These are phyloP conservation scores for Trichophyton equinum DNA, from an alignment of 2,329 filamentous ascomycete genomes.

Conservation along the genomic window DNA sequence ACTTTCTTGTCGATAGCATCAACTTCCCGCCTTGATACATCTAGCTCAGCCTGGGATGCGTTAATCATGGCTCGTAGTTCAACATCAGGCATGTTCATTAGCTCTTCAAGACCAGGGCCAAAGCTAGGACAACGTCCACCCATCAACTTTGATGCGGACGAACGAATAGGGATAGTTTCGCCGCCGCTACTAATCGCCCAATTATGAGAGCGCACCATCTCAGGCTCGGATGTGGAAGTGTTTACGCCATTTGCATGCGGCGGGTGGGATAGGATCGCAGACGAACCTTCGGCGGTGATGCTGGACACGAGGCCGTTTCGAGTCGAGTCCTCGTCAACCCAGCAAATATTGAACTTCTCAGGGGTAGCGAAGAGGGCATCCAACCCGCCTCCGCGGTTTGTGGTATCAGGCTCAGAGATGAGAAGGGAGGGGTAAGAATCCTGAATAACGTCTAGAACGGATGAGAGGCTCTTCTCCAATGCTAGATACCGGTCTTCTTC, in stretches of 20 bases:
- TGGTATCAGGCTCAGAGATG: constrained; percentile 30
- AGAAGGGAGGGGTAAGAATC: constrained; percentile 26
- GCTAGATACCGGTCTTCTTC: constrained; percentile 35
- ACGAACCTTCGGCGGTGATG: constrained; percentile 15
- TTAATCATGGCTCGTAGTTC: constrained; percentile 29
- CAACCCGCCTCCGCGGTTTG: constrained; percentile 33
- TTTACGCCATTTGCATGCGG: constrained; percentile 17
- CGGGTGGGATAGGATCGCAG: constrained; percentile 14
- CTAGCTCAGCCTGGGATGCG: constrained; percentile 50
- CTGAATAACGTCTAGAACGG: constrained; percentile 23
- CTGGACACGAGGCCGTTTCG: constrained; percentile 18
- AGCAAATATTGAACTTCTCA: constrained; percentile 35
- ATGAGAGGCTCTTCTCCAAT: constrained; percentile 29
- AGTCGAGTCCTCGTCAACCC: constrained; percentile 28
- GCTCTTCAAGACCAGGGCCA: constrained; percentile 27
- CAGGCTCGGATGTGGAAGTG: constrained; percentile 24
- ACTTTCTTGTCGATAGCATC: constrained; percentile 36
- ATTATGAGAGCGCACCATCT: constrained; percentile 25
- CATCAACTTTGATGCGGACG: constrained; percentile 26
- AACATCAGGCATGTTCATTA: constrained; percentile 32
- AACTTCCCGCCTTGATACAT: constrained; percentile 57
- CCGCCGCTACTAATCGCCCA: constrained; percentile 4
- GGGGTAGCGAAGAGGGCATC: constrained; percentile 34
- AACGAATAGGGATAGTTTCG: constrained; percentile 5
- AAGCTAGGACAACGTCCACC: constrained; percentile 19